A percentile compares a stretch with the other conserved stretches of the same genome.
These are phyloP conservation scores for Auriscalpium orientale DNA, from an alignment of 768 basidiomycete species.

Conservation along the genomic window DNA sequence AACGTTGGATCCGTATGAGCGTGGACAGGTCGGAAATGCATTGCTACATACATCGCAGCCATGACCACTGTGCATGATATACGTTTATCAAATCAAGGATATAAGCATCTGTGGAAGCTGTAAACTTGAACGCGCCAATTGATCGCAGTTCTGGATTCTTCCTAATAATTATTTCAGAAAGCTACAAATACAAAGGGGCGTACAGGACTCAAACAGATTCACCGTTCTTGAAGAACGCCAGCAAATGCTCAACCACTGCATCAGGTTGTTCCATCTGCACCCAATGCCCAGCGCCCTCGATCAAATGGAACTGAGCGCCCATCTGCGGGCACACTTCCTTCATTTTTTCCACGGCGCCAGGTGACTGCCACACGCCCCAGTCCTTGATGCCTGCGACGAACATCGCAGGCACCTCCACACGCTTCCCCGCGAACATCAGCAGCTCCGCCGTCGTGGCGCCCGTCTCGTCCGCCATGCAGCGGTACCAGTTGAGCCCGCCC, in stretches of 20 bases:
- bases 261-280: conserved; percentile 50
- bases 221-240: conserved; percentile 29
- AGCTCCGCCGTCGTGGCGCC: conserved; percentile 31
- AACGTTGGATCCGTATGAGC: too few relatives aligned
- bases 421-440: conserved; percentile 36
- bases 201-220: too few relatives aligned
- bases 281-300: conserved; percentile 57
- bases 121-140: too few relatives aligned
- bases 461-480: conserved; percentile 28
- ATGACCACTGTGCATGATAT: too few relatives aligned
- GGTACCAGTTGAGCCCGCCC: conserved; percentile 55
- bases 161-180: too few relatives aligned
- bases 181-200: too few relatives aligned
- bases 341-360: conserved; percentile 40
- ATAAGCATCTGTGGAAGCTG: too few relatives aligned
- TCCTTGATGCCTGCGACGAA: conserved; percentile 49
- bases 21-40: too few relatives aligned
- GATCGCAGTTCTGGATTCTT: too few relatives aligned
- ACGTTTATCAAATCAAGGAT: too few relatives aligned
- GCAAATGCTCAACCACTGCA: conserved; percentile 32
- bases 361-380: conserved; percentile 54
- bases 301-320: conserved; percentile 41
- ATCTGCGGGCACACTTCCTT: conserved; percentile 23
- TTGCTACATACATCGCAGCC: too few relatives aligned
- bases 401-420: conserved; percentile 45